A percentile compares a stretch with the other conserved stretches of the same genome.
phyloP scores from a whole-genome alignment of 768 basidiomycete genomes.

The Boletus insuetus region DNA sequence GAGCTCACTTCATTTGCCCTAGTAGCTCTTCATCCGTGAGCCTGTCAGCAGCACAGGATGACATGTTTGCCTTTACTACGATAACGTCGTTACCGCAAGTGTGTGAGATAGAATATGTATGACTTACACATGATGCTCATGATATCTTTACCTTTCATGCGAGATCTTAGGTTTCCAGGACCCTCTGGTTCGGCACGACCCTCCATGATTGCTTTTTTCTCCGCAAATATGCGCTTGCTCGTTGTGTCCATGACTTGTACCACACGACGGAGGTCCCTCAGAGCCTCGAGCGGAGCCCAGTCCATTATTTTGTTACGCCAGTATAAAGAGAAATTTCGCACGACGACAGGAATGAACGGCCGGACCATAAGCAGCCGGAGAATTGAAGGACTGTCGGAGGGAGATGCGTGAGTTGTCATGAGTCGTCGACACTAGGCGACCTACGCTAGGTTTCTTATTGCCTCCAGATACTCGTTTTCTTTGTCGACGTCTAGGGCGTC shows the following conservation, averaged over 20 bases:
- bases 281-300: constrained; percentile 29
- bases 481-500: constrained; percentile 25
- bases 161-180: constrained; percentile 7
- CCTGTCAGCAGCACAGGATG: constrained; percentile 28
- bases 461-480: constrained; percentile 28
- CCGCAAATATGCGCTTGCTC: constrained; percentile 25
- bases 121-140: constrained; percentile 41
- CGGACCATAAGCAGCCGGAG: constrained; percentile 29
- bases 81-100: not conserved
- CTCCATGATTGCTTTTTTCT: constrained; percentile 29
- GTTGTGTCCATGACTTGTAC: constrained; percentile 31
- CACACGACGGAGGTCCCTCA: constrained; percentile 26
- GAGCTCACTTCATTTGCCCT: constrained; percentile 38
- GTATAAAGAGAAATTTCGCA: constrained; percentile 27
- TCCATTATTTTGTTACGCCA: constrained; percentile 35
- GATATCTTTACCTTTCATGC: constrained; percentile 32
- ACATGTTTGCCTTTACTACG: constrained; percentile 35
- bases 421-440: not conserved
- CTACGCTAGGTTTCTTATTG: constrained; percentile 34
- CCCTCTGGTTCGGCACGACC: constrained; percentile 7
- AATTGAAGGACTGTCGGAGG: constrained; percentile 21
- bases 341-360: constrained; percentile 31
- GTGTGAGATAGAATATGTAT: not conserved
- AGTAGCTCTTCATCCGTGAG: constrained; percentile 36
- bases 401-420: not conserved